phyloP scores from a whole-genome alignment of 2,329 filamentous ascomycete genomes.

The Fusarium nygamai region DNA sequence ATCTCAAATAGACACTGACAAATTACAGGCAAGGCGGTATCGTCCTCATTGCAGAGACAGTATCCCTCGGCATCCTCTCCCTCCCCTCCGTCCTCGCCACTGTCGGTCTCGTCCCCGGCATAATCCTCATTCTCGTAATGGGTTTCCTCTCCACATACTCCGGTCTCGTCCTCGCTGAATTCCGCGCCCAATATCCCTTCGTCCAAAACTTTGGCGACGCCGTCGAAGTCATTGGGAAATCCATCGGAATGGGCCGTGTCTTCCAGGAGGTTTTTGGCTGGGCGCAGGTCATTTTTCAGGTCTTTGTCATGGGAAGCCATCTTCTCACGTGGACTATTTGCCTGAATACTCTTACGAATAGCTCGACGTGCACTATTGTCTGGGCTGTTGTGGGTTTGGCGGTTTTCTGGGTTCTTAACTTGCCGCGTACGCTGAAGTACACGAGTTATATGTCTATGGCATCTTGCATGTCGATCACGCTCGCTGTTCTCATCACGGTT shows the following conservation, averaged over 20 bases:
- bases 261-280: slow-evolving; percentile 69
- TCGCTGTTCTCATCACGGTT: slow-evolving; percentile 72
- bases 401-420: slow-evolving; percentile 66
- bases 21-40: slow-evolving; percentile 54
- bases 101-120: slow-evolving; percentile 76
- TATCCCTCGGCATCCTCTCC: slow-evolving; percentile 68
- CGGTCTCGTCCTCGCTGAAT: slow-evolving; percentile 68
- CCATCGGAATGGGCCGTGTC: slow-evolving; percentile 58
- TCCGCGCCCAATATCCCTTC: slow-evolving; percentile 76
- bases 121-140: slow-evolving; percentile 74
- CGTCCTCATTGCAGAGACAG: slow-evolving; percentile 56
- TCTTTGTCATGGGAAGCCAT: slow-evolving; percentile 76
- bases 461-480: slow-evolving; percentile 70
- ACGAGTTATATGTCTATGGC: slow-evolving; percentile 70
- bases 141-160: slow-evolving; percentile 74
- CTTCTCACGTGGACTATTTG: slow-evolving; percentile 75
- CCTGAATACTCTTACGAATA: slow-evolving; percentile 70
- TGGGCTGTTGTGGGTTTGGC: slow-evolving; percentile 69
- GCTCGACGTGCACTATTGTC: slow-evolving; percentile 70
- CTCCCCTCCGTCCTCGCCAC: slow-evolving; percentile 80
- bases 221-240: slow-evolving; percentile 63
- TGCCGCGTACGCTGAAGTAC: slow-evolving; percentile 71
- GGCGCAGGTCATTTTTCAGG: slow-evolving; percentile 68
- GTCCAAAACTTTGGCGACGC: slow-evolving; percentile 74
- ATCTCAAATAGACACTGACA: too few relatives aligned